These are phyloP conservation scores for Trichoderma atroviride DNA, from an alignment of 2,329 filamentous ascomycete species.

Conservation along the genomic window DNA sequence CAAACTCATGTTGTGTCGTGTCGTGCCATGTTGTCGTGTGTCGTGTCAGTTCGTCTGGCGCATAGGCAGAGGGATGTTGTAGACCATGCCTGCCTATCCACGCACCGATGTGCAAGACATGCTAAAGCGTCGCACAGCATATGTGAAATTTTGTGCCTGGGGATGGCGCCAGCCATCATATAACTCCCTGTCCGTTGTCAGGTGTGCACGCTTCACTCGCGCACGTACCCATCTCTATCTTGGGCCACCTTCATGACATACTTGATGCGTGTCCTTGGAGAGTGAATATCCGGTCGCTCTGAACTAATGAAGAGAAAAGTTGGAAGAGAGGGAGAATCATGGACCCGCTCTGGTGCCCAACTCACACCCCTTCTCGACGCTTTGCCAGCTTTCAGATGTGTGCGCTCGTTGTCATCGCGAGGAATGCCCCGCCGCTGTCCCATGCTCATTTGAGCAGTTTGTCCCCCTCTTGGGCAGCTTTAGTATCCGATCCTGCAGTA, in stretches of 20 bases:
- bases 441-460: not conserved
- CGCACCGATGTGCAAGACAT: conserved; percentile 4
- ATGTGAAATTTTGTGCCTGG: conserved; percentile 21
- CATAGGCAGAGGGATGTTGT: not conserved
- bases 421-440: conserved; percentile 10
- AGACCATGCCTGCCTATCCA: not conserved
- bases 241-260: conserved; percentile 8
- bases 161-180: conserved; percentile 9
- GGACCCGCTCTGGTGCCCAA: conserved; percentile 24
- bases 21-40: not conserved
- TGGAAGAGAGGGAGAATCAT: not conserved
- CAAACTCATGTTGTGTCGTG: conserved; percentile 3
- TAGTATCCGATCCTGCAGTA: not conserved
- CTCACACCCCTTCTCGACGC: conserved; percentile 12
- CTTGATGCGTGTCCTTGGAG: not conserved
- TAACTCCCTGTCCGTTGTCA: conserved; percentile 12
- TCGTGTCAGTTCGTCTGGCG: conserved; percentile 6
- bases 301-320: not conserved
- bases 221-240: not conserved
- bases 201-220: conserved; percentile 7
- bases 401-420: conserved; percentile 14
- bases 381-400: conserved; percentile 6
- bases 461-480: not conserved
- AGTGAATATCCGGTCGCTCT: not conserved
- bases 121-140: conserved; percentile 18